Percentiles rank a stretch among this genome's conserved stretches.
These are phyloP conservation scores for Rosellinia necatrix DNA, from an alignment of 2,329 filamentous ascomycete species.

Conservation along the genomic window DNA sequence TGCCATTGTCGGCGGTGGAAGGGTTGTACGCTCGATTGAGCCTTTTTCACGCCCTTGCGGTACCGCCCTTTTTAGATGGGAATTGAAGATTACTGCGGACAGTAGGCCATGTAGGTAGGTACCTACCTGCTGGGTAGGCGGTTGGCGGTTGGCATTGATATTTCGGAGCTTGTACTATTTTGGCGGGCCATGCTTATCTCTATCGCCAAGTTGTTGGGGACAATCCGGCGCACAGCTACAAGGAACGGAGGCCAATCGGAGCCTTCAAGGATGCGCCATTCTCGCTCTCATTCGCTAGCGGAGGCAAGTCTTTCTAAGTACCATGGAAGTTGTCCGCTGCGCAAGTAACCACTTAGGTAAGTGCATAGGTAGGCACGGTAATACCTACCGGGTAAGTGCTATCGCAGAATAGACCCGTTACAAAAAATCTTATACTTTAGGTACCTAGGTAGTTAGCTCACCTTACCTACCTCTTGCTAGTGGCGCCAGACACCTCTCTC, in stretches of 20 bases:
- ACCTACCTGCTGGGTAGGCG: no score
- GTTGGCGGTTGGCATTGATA: constrained; percentile 15
- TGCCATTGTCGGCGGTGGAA: constrained; percentile 57
- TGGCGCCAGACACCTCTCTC: no score
- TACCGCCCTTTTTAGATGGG: not conserved
- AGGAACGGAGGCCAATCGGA: constrained; percentile 15
- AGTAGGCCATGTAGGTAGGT: not conserved
- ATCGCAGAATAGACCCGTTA: constrained; percentile 9
- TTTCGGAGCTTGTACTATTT: constrained; percentile 33
- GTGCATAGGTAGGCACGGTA: not conserved
- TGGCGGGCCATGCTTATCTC: constrained; percentile 20
- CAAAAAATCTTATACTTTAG: constrained; percentile 13
- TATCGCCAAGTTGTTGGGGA: constrained; percentile 37
- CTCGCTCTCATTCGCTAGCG: not conserved
- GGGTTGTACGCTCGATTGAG: constrained; percentile 38
- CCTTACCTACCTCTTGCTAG: no score
- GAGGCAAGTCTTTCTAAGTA: not conserved
- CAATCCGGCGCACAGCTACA: constrained; percentile 33
- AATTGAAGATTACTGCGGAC: constrained; percentile 10
- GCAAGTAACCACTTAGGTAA: not conserved
- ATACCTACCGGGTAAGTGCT: constrained; percentile 1
- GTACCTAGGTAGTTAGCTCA: no score
- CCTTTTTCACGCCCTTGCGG: constrained; percentile 31
- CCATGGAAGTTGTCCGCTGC: no score
- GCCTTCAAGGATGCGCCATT: not conserved